Evolutionary conservation across 805 yeast genomes (phyloP).

Genomic region (Ogataea thermomethanolica): DNA sequence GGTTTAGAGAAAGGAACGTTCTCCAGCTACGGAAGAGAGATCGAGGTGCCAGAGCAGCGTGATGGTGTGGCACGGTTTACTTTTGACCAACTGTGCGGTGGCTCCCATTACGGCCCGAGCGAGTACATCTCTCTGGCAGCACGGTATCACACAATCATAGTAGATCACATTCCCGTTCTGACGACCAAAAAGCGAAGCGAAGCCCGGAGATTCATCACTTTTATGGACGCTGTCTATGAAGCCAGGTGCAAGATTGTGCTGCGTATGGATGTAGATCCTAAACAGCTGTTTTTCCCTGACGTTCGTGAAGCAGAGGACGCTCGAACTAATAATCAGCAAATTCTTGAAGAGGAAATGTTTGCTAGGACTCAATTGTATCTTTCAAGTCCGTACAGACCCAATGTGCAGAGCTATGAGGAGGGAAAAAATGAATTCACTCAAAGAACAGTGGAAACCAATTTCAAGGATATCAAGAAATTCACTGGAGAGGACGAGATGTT

Average conservation of each 20-base stretch:
- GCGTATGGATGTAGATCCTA: slow-evolving; percentile 46
- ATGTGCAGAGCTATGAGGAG: slow-evolving; percentile 59
- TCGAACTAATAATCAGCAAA: slow-evolving; percentile 31
- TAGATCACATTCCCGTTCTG: slow-evolving; percentile 61
- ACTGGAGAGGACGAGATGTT: slow-evolving; percentile 78
- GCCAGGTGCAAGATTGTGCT: slow-evolving; percentile 58
- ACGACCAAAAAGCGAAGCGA: slow-evolving; percentile 57
- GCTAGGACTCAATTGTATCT: slow-evolving; percentile 59
- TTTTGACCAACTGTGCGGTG: slow-evolving; percentile 53
- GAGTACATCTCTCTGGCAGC: slow-evolving; percentile 70
- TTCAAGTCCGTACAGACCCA: slow-evolving; percentile 65
- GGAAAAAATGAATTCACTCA: slow-evolving; percentile 34
- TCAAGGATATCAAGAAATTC: slow-evolving; percentile 49
- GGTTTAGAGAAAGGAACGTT: slow-evolving; percentile 29
- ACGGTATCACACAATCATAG: slow-evolving; percentile 49
- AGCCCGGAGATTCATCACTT: slow-evolving; percentile 63
- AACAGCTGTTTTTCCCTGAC: slow-evolving; percentile 63
- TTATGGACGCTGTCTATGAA: slow-evolving; percentile 68
- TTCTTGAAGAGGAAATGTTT: slow-evolving; percentile 67
- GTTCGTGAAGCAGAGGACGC: slow-evolving; percentile 11
- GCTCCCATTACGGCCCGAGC: slow-evolving; percentile 53
- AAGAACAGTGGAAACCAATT: slow-evolving; percentile 33
- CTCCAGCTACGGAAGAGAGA: slow-evolving; percentile 53
- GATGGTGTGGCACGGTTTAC: slow-evolving; percentile 46
- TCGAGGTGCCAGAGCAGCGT: slow-evolving; percentile 41